phyloP scores from a whole-genome alignment of 1,139 yeast species.

The Trichomonascaceae sp. region DNA sequence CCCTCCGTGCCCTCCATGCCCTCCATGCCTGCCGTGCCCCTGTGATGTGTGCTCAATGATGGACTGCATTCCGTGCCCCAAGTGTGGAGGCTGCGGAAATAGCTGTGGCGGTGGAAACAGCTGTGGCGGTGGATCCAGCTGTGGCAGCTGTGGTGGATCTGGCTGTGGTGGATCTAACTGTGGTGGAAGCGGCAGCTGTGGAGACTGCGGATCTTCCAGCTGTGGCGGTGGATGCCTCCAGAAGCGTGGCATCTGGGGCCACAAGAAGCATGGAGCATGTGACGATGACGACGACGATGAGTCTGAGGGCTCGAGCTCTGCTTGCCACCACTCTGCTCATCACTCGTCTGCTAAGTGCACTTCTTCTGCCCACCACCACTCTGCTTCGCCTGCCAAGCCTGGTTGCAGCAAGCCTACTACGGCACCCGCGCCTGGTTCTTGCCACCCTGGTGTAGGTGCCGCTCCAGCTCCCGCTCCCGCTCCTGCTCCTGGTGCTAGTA shows the following conservation, averaged over 20 bases:
- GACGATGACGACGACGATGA: background rate
- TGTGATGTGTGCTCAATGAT: too few species aligned
- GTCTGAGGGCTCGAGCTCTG: background rate
- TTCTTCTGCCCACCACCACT: too few species aligned
- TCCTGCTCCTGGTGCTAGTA: background rate
- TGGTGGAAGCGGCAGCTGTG: background rate
- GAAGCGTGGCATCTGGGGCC: background rate
- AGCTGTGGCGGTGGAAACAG: slow-evolving; percentile 4
- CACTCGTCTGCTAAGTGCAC: too few species aligned
- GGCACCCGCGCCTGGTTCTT: too few species aligned
- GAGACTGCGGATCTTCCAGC: background rate
- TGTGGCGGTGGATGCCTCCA: background rate
- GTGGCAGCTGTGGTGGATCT: background rate
- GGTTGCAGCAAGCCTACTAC: too few species aligned
- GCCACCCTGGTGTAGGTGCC: background rate
- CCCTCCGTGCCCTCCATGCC: too few species aligned
- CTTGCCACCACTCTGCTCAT: too few species aligned
- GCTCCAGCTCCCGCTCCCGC: background rate
- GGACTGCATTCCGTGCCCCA: too few species aligned
- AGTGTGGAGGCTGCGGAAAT: too few species aligned
- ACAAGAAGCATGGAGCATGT: background rate
- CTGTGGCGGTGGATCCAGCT: background rate
- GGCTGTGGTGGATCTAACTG: background rate
- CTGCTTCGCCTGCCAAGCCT: too few species aligned
- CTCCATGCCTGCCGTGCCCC: too few species aligned